Evolutionary conservation across 2,329 filamentous ascomycete species (phyloP), one percentile per base, ranked within the genome.

Genomic region (Fusarium udum): DNA sequence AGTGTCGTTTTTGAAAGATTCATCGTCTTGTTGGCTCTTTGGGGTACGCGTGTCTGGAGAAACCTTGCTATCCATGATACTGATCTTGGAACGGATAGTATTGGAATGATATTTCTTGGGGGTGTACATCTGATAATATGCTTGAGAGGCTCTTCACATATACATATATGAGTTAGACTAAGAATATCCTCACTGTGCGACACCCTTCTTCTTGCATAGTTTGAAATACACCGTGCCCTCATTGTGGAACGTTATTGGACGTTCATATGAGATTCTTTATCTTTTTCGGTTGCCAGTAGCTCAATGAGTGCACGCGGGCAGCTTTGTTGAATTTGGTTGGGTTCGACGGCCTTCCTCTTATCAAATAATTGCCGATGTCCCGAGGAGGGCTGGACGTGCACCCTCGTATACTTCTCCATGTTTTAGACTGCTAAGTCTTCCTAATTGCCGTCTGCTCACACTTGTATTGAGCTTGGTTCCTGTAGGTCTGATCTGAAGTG

Each of bases 341-440:
- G 7, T 10, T 53, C 7, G 7, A 14, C 1, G 7, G 7, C 3
- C 11, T 14, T 39, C 5, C 18, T 39, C 14, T 18, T 2, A 2
- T 10, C 9, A 28, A 39, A n/a, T 9, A 2, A 18, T 39, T 53
- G 51, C 49, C 49, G 51, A 39, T 28, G 10, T 4, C 1, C 24
- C 24, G 32, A 28, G 14, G 2, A n/a, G 15, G 2, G 10, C 3
- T 37, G 7, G 18, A 13, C 18, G 11, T n/a, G 7, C 13, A 32
- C 6, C 9, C 20, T 32, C 1, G 9, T 9, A 6, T 20, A 4
- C 3, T 16, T 52, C 13, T 26, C 42, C 22, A 16, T 32, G 9
- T n/a, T 39, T 26, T 4, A 6, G 4, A 4, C 18, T 4, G 10
- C 14, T 18, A 26, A 16, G 0, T 3, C n/a, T 26, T n/a, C n/a